These are phyloP conservation scores for Tetrapyrgos nigripes DNA, from an alignment of 1,284 basidiomycete genomes.

Conservation along the genomic window DNA sequence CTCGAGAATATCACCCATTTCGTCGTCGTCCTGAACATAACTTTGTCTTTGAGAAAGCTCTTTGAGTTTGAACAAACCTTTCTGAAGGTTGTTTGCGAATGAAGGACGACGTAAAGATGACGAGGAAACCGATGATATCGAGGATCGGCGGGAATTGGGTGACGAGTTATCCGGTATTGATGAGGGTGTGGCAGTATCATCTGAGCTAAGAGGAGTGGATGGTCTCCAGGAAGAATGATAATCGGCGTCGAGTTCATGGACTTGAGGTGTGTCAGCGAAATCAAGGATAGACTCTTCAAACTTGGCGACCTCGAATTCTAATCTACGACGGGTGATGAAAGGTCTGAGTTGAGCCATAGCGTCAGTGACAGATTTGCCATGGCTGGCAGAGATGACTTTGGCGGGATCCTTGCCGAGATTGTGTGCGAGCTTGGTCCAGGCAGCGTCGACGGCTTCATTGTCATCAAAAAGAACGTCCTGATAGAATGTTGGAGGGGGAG, in stretches of 20 bases:
- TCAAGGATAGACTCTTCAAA: slow-evolving; percentile 77
- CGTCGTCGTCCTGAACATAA: slow-evolving; percentile 29
- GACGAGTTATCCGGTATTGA: slow-evolving; percentile 40
- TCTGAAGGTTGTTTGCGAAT: slow-evolving; percentile 31
- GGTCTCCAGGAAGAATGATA: neutral
- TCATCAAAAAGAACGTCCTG: slow-evolving; percentile 79
- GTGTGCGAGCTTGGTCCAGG: slow-evolving; percentile 77
- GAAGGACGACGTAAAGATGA: slow-evolving; percentile 49
- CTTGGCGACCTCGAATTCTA: slow-evolving; percentile 69
- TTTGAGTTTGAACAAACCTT: slow-evolving; percentile 43
- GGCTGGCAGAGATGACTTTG: slow-evolving; percentile 73
- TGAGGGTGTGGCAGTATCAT: slow-evolving; percentile 42
- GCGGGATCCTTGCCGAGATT: slow-evolving; percentile 71
- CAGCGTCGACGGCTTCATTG: slow-evolving; percentile 78
- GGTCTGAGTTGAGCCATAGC: slow-evolving; percentile 68
- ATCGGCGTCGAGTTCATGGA: slow-evolving; percentile 43
- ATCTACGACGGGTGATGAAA: slow-evolving; percentile 60
- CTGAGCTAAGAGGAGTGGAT: slow-evolving; percentile 4
- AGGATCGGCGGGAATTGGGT: slow-evolving; percentile 29
- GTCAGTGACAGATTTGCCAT: slow-evolving; percentile 76
- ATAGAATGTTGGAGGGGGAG: slow-evolving; percentile 20
- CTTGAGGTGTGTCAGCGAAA: slow-evolving; percentile 71
- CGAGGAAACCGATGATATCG: slow-evolving; percentile 22
- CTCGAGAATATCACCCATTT: slow-evolving; percentile 61
- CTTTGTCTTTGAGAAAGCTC: neutral